phyloP scores from a whole-genome alignment of 306 rosid species.

The Malus orientalis region DNA sequence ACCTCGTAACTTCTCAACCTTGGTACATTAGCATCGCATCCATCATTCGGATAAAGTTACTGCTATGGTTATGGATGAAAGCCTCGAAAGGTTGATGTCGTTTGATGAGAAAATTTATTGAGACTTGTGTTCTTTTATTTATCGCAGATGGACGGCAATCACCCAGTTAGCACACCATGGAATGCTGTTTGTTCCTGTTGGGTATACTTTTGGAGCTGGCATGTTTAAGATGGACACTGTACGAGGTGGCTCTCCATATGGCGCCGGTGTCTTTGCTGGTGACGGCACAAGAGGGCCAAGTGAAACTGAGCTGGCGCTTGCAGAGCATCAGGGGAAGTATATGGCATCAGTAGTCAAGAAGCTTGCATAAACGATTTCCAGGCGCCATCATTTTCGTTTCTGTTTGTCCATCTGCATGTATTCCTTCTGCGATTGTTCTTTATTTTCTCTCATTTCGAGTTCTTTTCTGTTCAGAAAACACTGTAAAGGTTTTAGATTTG shows the following conservation, averaged over 20 bases:
- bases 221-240: constrained; percentile 84
- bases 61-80: not conserved
- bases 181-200: constrained; percentile 90
- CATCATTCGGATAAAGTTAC: not conserved
- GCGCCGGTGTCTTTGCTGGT: constrained; percentile 88
- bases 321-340: constrained; percentile 93
- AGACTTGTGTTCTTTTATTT: constrained; percentile 7
- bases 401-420: constrained; percentile 3
- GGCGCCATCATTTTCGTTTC: constrained; percentile 17
- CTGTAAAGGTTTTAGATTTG: constrained; percentile 30
- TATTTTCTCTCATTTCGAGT: constrained; percentile 8
- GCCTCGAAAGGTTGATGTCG: not conserved
- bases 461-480: not conserved
- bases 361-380: constrained; percentile 30
- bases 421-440: constrained; percentile 31
- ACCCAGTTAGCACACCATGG: constrained; percentile 93
- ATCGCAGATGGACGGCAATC: constrained; percentile 94
- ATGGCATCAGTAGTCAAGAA: constrained; percentile 82
- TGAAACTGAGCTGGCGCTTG: constrained; percentile 78
- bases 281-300: constrained; percentile 84
- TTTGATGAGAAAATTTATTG: not conserved
- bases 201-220: constrained; percentile 88
- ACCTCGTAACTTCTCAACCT: not conserved
- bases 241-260: constrained; percentile 92
- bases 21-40: not conserved